Conservation (phyloP, 805 yeast genomes). For the Kluyveromyces nonfermentans region DNA sequence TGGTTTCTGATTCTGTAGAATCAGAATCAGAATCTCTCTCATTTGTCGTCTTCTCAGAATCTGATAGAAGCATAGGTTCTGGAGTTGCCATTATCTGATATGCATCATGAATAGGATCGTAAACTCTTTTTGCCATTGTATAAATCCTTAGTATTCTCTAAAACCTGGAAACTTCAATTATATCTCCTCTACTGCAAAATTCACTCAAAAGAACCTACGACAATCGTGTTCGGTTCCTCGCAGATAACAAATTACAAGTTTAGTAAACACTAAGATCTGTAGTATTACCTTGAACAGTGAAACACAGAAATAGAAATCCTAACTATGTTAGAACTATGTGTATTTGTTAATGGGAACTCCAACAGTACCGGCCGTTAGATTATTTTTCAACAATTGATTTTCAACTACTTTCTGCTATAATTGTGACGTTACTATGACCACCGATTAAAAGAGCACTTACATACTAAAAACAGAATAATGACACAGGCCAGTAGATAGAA, state of each 20-base stretch:
- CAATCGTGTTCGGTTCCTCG: too few species aligned
- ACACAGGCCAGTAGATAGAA: too few species aligned
- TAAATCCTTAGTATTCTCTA: not conserved
- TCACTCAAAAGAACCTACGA: not conserved
- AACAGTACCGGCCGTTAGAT: too few species aligned
- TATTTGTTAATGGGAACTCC: too few species aligned
- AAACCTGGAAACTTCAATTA: not conserved
- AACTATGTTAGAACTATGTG: not conserved
- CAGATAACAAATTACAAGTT: not conserved
- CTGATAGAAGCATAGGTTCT: slow-evolving; percentile 1
- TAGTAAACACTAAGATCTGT: not conserved
- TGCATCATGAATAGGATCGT: slow-evolving; percentile 30
- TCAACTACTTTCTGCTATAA: not conserved
- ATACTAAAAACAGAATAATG: not conserved
- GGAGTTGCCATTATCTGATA: slow-evolving; percentile 16
- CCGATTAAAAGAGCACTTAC: not conserved
- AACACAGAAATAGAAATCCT: not conserved
- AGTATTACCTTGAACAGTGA: not conserved
- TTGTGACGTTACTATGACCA: not conserved
- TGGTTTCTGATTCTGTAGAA: slow-evolving; percentile 1
- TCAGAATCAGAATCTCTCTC: not conserved
- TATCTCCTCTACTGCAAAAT: not conserved
- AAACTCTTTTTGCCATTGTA: slow-evolving; percentile 25
- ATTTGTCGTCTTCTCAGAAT: not conserved
- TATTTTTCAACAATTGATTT: not conserved